Evolutionary conservation across 2,329 filamentous ascomycete genomes (phyloP), one percentile per base, ranked within the genome.

Genomic region (Botryotinia calthae): DNA sequence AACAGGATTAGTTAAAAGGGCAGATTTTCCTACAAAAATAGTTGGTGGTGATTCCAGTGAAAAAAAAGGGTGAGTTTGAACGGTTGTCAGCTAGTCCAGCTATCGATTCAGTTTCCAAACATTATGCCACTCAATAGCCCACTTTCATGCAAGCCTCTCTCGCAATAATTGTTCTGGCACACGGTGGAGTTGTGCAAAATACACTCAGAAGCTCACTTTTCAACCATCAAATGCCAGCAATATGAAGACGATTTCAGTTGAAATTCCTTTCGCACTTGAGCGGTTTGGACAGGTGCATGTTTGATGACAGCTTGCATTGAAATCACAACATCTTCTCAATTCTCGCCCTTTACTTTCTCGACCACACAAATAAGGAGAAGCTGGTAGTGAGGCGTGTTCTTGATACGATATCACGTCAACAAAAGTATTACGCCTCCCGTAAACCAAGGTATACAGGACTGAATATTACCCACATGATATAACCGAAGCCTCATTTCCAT

Each of bases 1-100:
- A n/a, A n/a, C 0, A 16, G 25, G 10, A 0, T 16, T 16, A 54
- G 25, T n/a, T 6, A 16, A n/a, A 54, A 5, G 12, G 12, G 5
- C 2, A 54, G 1, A 25, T 54, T n/a, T 1, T 9, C 5, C 2
- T 16, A n/a, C 0, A 7, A 16, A n/a, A 10, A 54, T 6, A 54
- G 25, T 6, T 16, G 48, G 25, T 14, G 12, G 25, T 54, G 12
- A n/a, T n/a, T 7, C n/a, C 25, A 54, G 25, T n/a, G 48, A n/a
- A 54, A 54, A 16, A 16, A 54, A 1, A 6, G 48, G 12, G 22
- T 54, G 48, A 16, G 25, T n/a, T 3, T n/a, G 48, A 25, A 54
- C 4, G 25, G 12, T n/a, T 54, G 12, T n/a, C 25, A 54, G 25
- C 5, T 4, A 54, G 48, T 54, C 12, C 6, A n/a, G 48, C 25